phyloP scores from a whole-genome alignment of 1,139 yeast genomes.

The Nakaseomyces sp. region DNA sequence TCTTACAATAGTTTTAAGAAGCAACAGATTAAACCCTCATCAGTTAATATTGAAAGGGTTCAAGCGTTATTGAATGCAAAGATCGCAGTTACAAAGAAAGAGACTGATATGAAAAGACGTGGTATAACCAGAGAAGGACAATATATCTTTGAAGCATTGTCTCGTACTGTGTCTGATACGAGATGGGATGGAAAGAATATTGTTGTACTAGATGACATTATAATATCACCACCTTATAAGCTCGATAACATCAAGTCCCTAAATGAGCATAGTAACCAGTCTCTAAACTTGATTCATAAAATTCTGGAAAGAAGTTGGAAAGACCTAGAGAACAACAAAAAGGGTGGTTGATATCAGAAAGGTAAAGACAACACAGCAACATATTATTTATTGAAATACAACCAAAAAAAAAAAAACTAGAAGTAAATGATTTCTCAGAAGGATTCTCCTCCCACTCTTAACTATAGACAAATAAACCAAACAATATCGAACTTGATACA shows the following conservation, averaged over 20 bases:
- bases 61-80: slow-evolving; percentile 18
- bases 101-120: slow-evolving; percentile 29
- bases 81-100: slow-evolving; percentile 15
- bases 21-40: slow-evolving; percentile 25
- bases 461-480: too few species aligned
- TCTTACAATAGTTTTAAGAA: slow-evolving; percentile 22
- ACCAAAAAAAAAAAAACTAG: too few species aligned
- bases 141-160: slow-evolving; percentile 41
- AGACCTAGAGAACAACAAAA: slow-evolving; percentile 34
- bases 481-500: too few species aligned
- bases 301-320: slow-evolving; percentile 52
- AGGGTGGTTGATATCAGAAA: slow-evolving; percentile 46
- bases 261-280: slow-evolving; percentile 33
- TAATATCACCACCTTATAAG: slow-evolving; percentile 44
- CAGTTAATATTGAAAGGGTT: slow-evolving; percentile 23
- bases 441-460: too few species aligned
- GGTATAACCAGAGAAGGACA: slow-evolving; percentile 42
- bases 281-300: slow-evolving; percentile 42
- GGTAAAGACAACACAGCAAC: too few species aligned
- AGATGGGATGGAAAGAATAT: slow-evolving; percentile 42
- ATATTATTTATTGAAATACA: too few species aligned
- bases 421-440: too few species aligned
- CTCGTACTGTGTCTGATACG: slow-evolving; percentile 43
- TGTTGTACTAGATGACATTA: slow-evolving; percentile 44
- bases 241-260: slow-evolving; percentile 29